Percentiles rank a stretch among this genome's conserved stretches.
Conservation (phyloP, 495 filamentous ascomycete genomes). For the Penicillium chermesinum region DNA sequence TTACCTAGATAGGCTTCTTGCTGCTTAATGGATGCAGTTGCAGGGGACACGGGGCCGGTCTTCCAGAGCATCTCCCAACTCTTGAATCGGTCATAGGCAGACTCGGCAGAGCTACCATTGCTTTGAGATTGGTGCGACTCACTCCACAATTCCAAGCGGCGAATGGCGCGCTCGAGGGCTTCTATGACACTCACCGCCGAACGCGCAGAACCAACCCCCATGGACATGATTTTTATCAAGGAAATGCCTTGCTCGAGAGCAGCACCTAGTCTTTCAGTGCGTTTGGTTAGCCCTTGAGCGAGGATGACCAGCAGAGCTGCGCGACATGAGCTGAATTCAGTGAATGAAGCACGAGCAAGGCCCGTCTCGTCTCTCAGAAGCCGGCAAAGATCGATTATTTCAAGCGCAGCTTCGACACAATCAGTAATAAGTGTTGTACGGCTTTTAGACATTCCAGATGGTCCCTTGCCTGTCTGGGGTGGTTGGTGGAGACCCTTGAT, state of each 20-base stretch:
- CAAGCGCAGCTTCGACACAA: conserved; percentile 46
- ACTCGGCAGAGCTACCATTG: conserved; percentile 30
- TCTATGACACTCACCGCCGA: conserved; percentile 50
- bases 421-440: conserved; percentile 42
- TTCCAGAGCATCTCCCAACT: conserved; percentile 52
- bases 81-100: conserved; percentile 48
- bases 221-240: conserved; percentile 49
- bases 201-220: conserved; percentile 45
- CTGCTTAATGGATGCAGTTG: conserved; percentile 20
- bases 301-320: conserved; percentile 47
- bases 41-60: conserved; percentile 40
- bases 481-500: conserved; percentile 29
- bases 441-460: conserved; percentile 35
- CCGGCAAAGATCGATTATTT: conserved; percentile 44
- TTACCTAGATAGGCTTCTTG: conserved; percentile 13
- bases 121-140: conserved; percentile 30
- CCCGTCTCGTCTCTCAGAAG: conserved; percentile 44
- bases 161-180: conserved; percentile 44
- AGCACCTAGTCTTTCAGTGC: conserved; percentile 42
- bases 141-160: conserved; percentile 41
- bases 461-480: conserved; percentile 24
- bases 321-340: conserved; percentile 49
- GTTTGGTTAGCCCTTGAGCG: conserved; percentile 44
- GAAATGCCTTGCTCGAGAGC: conserved; percentile 44
- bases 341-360: conserved; percentile 47